A percentile compares a stretch with the other conserved stretches of the same genome.
Conservation (phyloP, 352 stramenopile genomes). For the Phytopythium montanum region DNA sequence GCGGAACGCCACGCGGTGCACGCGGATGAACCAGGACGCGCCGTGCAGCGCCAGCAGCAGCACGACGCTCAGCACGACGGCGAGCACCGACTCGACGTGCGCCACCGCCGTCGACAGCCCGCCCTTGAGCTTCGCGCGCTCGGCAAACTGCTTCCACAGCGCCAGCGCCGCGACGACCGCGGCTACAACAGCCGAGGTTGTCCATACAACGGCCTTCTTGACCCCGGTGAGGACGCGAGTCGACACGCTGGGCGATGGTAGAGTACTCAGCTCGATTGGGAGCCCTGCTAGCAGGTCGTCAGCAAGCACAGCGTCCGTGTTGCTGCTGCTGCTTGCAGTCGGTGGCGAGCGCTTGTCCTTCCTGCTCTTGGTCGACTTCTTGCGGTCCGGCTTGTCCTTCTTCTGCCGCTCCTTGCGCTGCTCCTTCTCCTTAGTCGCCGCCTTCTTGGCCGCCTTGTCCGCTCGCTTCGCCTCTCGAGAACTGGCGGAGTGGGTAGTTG, state of each 20-base stretch:
- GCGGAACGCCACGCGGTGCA: slow-evolving; percentile 80
- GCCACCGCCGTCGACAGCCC: slow-evolving; percentile 30
- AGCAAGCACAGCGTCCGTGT: neutral
- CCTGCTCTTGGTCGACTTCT: slow-evolving; percentile 38
- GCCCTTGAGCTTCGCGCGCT: slow-evolving; percentile 43
- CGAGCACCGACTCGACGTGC: slow-evolving; percentile 64
- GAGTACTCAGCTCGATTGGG: neutral
- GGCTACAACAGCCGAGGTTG: too few relatives aligned
- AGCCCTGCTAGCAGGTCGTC: slow-evolving; percentile 25
- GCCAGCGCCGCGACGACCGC: neutral
- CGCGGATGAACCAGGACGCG: slow-evolving; percentile 70
- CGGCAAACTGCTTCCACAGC: neutral
- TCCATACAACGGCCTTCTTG: neutral
- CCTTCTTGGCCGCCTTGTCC: slow-evolving; percentile 26
- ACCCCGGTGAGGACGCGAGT: neutral
- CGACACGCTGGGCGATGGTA: neutral
- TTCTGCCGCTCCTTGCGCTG: slow-evolving; percentile 42
- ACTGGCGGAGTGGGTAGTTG: neutral
- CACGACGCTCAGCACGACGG: slow-evolving; percentile 63
- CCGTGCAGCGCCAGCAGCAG: slow-evolving; percentile 66
- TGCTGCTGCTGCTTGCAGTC: slow-evolving; percentile 4
- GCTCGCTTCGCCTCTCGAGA: neutral
- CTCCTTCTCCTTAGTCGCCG: slow-evolving; percentile 21
- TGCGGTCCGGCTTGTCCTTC: slow-evolving; percentile 54
- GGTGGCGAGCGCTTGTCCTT: slow-evolving; percentile 61